A percentile compares a stretch with the other conserved stretches of the same genome.
Conservation (phyloP, 2,329 filamentous ascomycete genomes). For the Colletotrichum eremochloae region DNA sequence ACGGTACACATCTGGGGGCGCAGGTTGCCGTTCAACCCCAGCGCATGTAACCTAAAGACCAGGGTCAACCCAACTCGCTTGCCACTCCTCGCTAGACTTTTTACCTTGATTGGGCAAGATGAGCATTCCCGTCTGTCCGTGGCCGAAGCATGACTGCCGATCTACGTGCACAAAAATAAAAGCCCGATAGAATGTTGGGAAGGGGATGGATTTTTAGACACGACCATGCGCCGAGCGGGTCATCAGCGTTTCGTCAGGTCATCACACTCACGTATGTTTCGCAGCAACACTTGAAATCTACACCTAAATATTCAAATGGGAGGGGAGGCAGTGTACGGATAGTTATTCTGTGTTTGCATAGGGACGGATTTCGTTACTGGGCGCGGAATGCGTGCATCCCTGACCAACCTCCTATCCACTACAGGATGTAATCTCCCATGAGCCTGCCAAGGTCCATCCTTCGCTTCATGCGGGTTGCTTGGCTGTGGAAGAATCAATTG, state of each 20-base stretch:
- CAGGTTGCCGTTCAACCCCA: background rate
- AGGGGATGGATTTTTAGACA: background rate
- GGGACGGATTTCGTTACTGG: background rate
- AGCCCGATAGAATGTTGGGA: conserved; percentile 9
- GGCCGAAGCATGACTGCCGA: background rate
- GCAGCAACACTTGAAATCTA: background rate
- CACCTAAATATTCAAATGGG: background rate
- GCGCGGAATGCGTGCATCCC: background rate
- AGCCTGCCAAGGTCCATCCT: conserved; percentile 3
- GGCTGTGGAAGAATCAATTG: background rate
- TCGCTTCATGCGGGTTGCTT: background rate
- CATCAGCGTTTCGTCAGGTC: background rate
- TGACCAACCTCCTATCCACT: background rate
- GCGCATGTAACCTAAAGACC: background rate
- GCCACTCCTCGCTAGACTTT: conserved; percentile 1
- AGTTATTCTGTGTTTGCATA: too few species aligned
- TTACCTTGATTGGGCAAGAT: conserved; percentile 7
- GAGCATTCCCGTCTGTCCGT: background rate
- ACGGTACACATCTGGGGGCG: conserved; percentile 9
- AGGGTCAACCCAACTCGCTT: conserved; percentile 1
- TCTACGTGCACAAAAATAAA: background rate
- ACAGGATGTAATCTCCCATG: background rate
- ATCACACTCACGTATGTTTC: background rate
- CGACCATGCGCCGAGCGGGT: background rate
- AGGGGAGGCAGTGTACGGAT: background rate